phyloP scores from a whole-genome alignment of 2,329 filamentous ascomycete genomes.

The Cladophialophora immunda region DNA sequence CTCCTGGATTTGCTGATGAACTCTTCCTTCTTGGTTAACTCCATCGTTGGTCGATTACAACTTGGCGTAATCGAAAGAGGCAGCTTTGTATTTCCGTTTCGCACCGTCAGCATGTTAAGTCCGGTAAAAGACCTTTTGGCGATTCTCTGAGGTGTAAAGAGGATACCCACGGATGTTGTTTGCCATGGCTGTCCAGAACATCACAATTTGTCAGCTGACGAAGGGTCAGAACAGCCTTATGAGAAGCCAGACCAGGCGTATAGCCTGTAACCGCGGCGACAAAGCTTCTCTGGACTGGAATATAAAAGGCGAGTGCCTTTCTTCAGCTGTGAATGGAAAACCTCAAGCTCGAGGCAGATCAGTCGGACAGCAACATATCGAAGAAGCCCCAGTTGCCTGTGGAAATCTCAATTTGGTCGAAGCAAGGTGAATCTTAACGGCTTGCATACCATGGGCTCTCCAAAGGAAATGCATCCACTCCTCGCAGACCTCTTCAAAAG shows the following conservation, averaged over 20 bases:
- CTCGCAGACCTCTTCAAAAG: constrained; percentile 9
- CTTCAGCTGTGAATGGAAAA: neutral
- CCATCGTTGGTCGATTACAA: neutral
- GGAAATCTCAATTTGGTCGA: neutral
- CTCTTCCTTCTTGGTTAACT: neutral
- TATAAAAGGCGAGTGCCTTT: neutral
- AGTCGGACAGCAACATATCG: neutral
- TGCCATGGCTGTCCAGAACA: neutral
- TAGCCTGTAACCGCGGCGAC: neutral
- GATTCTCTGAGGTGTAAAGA: neutral
- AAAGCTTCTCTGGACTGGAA: neutral
- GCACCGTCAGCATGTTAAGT: neutral
- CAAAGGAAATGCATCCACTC: constrained; percentile 6
- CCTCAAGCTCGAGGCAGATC: neutral
- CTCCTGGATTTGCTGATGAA: neutral
- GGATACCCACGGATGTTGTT: neutral
- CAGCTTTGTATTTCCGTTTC: neutral
- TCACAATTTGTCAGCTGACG: neutral
- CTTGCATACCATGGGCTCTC: neutral
- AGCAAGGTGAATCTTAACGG: neutral
- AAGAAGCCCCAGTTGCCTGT: neutral
- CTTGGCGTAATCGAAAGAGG: neutral
- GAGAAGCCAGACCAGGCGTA: neutral
- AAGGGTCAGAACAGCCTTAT: neutral
- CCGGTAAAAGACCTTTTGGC: neutral